Base-by-base conservation (phyloP, 1,139 yeast species). In the Yamadazyma taylorii region DNA sequence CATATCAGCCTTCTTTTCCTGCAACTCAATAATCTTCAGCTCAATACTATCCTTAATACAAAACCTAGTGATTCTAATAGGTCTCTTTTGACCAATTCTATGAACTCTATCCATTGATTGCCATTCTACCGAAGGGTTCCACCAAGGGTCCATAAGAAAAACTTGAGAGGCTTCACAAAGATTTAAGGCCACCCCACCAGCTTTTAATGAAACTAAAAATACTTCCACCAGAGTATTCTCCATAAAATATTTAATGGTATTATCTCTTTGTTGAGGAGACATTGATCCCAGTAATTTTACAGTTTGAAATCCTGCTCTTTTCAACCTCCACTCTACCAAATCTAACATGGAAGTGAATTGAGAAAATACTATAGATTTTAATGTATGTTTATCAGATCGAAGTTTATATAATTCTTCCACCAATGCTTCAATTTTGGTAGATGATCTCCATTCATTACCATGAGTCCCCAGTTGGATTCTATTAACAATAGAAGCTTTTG, bases 41-140 rank as follows among this genome's bases (percentile, higher is more conserved):
- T 94, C 99, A 35, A 94, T 94, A 54, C 96, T 87, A 61, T 92
- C 98, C 52, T 89, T 97, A 39, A 92, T 89, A 52, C 96, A 88
- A 53, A 92, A 81, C 34, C 97, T 74, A 5, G 96, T 88, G 51
- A 92, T 89, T 46, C 86, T 76, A n/a, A 92, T 96, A 0, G 98
- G 98, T 45, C 98, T 68, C 52, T 79, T 86, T 58, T 92, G 99
- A 4, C 97, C 97, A 46, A 92, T 92, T 65, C 98, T 80, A 63
- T 92, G 98, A 16, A 92, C 97, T 63, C 99, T 80, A 61, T 94
- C 99, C 66, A 95, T 96, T 34, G 95, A 85, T 60, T 92, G 98
- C 90, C 97, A 92, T 61, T 92, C 97, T 4, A 89, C 95, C 51
- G 95, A 85, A 1, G 97, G 97, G 56, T 92, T 92, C 97, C 97